Percentiles rank a stretch among this genome's conserved stretches.
These are phyloP conservation scores for Pilobolus umbonatus DNA, from an alignment of 192 early-diverging fungal species.

Conservation along the genomic window DNA sequence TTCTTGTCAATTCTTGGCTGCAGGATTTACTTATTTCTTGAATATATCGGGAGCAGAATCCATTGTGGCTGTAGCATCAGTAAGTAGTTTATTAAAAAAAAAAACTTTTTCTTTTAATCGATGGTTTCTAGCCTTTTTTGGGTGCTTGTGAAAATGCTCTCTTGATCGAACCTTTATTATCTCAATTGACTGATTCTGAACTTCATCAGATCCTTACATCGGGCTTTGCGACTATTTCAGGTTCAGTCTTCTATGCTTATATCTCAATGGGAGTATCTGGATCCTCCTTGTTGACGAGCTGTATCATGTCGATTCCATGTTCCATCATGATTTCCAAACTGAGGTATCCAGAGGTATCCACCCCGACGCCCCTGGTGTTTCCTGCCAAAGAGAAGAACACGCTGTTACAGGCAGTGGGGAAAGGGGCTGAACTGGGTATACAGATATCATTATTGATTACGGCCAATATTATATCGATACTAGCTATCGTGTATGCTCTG, in stretches of 20 bases:
- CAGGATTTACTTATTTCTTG: conserved; percentile 60
- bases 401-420: conserved; percentile 74
- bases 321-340: conserved; percentile 82
- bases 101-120: neutral
- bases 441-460: conserved; percentile 70
- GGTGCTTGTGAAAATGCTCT: conserved; percentile 80
- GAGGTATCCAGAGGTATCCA: conserved; percentile 78
- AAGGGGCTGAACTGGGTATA: conserved; percentile 79
- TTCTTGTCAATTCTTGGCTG: conserved; percentile 53
- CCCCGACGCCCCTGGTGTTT: no score
- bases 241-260: conserved; percentile 75
- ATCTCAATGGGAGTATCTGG: conserved; percentile 62
- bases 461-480: conserved; percentile 72
- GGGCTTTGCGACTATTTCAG: conserved; percentile 89
- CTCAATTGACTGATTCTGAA: conserved; percentile 80
- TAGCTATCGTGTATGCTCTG: conserved; percentile 62
- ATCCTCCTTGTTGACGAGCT: conserved; percentile 72
- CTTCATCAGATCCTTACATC: conserved; percentile 83
- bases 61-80: conserved; percentile 75
- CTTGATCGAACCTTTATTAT: conserved; percentile 74
- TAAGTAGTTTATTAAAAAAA: neutral
- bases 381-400: conserved; percentile 68
- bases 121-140: conserved; percentile 54
- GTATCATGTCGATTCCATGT: conserved; percentile 89
- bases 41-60: conserved; percentile 78